A percentile compares a stretch with the other conserved stretches of the same genome.
Conservation (phyloP, 345 rosid species). For the Atalantia buxifolia region DNA sequence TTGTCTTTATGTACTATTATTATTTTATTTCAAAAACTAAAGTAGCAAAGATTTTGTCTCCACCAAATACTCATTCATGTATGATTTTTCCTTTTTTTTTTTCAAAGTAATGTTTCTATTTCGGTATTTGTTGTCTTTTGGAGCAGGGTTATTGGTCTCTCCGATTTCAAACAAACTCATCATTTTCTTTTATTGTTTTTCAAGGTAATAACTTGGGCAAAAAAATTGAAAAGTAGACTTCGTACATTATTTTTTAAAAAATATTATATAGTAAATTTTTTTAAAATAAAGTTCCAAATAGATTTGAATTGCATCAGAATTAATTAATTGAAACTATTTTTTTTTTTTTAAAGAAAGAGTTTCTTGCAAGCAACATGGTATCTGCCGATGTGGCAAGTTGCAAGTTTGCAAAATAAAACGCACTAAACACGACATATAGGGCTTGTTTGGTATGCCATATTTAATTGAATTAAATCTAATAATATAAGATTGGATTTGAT, state of each 20-base stretch:
- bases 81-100: no score
- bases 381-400: background rate
- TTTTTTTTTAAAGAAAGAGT: no score
- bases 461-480: accelerated
- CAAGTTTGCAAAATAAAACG: background rate
- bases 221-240: background rate
- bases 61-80: background rate
- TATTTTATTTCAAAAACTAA: background rate
- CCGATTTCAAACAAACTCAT: background rate
- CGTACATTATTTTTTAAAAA: no score
- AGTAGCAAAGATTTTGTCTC: background rate
- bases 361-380: background rate
- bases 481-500: no score
- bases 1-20: no score
- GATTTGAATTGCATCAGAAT: no score
- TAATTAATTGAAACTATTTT: no score
- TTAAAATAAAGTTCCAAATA: no score
- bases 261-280: no score
- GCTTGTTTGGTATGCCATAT: no score
- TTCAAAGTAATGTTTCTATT: background rate
- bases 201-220: background rate
- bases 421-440: background rate
- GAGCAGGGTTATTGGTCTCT: background rate
- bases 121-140: background rate
- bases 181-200: no score